These are phyloP conservation scores for Teratosphaeria epicoccoides DNA, from an alignment of 2,329 filamentous ascomycete genomes.

Conservation along the genomic window DNA sequence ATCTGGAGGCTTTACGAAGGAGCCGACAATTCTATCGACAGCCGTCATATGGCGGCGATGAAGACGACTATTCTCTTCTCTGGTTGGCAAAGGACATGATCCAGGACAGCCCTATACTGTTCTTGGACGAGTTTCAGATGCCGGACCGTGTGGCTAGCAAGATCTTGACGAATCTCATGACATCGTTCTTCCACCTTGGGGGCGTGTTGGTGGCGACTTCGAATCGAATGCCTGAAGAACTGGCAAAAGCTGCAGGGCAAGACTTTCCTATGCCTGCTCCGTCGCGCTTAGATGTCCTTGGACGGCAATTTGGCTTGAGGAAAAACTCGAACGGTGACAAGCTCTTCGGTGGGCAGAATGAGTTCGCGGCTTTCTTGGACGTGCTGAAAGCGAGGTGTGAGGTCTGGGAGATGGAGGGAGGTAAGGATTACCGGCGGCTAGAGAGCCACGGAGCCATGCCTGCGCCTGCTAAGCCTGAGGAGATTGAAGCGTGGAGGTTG, in stretches of 20 bases:
- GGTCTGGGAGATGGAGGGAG: conserved; percentile 73
- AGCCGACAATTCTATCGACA: conserved; percentile 8
- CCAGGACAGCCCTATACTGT: conserved; percentile 63
- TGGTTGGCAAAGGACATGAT: conserved; percentile 68
- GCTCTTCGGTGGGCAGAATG: conserved; percentile 52
- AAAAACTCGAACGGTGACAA: conserved; percentile 22
- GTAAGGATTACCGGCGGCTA: conserved; percentile 56
- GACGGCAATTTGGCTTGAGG: conserved; percentile 26
- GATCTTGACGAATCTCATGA: conserved; percentile 68
- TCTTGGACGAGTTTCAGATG: conserved; percentile 75
- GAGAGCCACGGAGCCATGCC: conserved; percentile 32
- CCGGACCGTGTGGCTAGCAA: conserved; percentile 69
- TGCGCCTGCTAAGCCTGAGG: conserved; percentile 13
- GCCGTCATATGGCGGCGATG: background rate
- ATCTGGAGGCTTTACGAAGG: conserved; percentile 55
- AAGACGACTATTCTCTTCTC: conserved; percentile 57
- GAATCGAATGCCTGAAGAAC: conserved; percentile 73
- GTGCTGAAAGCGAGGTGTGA: conserved; percentile 68
- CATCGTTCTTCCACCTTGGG: conserved; percentile 69
- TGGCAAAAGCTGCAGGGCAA: conserved; percentile 59
- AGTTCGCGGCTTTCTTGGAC: conserved; percentile 67
- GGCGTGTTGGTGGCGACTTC: conserved; percentile 71
- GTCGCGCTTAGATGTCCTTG: conserved; percentile 35
- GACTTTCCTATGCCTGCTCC: conserved; percentile 52
- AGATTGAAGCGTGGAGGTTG: conserved; percentile 11